Percentiles rank a stretch among this genome's conserved stretches.
Conservation (phyloP, 2,329 filamentous ascomycete genomes). For the Aspergillus fructus region DNA sequence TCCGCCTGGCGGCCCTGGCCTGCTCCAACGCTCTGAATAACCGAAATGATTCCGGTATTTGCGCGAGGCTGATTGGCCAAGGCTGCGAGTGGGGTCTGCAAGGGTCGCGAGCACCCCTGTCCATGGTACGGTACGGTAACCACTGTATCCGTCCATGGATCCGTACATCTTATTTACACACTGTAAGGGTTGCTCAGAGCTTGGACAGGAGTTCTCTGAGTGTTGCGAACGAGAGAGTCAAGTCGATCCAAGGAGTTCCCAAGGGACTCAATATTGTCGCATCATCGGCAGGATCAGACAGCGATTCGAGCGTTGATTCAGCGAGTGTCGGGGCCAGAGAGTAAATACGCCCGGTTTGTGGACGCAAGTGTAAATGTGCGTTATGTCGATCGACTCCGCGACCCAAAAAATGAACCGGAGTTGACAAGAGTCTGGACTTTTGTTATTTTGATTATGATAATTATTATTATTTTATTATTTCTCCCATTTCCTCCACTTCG, state of each 20-base stretch:
- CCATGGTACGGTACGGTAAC: slow-evolving; percentile 20
- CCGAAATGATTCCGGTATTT: slow-evolving; percentile 12
- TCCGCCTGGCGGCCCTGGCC: neutral
- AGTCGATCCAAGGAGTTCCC: neutral
- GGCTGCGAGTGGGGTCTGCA: slow-evolving; percentile 15
- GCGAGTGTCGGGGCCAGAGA: neutral
- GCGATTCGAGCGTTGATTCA: neutral
- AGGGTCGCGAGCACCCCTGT: slow-evolving; percentile 12
- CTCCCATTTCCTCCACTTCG: neutral
- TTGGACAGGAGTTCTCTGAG: too few relatives aligned
- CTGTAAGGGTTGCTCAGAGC: too few relatives aligned
- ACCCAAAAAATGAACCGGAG: slow-evolving; percentile 4
- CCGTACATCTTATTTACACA: slow-evolving; percentile 16
- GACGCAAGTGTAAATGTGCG: neutral
- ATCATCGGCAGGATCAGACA: neutral
- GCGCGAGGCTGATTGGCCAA: slow-evolving; percentile 16
- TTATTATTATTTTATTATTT: neutral
- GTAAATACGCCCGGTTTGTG: neutral
- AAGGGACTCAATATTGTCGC: neutral
- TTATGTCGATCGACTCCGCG: slow-evolving; percentile 6
- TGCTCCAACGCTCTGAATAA: neutral
- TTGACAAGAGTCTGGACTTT: slow-evolving; percentile 3
- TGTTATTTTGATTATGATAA: neutral
- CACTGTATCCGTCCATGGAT: slow-evolving; percentile 14
- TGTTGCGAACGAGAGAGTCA: neutral